Percentiles rank a stretch among this genome's conserved stretches.
Evolutionary conservation across 208 protist species (phyloP).

Genomic region (Leishmania arabica): DNA sequence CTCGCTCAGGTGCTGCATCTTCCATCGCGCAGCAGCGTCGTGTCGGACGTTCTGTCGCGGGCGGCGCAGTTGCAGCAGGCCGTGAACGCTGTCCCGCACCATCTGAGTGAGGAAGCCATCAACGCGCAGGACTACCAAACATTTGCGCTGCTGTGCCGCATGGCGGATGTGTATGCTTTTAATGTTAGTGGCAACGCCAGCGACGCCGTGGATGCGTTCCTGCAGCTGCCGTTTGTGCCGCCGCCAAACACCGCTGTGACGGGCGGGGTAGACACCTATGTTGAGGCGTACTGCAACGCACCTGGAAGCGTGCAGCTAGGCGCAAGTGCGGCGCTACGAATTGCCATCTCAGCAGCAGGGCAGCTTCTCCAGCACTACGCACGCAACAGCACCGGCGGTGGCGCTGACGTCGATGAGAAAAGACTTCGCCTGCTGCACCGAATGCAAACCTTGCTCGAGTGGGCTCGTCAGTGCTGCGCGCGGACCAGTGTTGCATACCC

Average conservation of each 20-base stretch:
- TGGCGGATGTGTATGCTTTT: conserved; percentile 63
- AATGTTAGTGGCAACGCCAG: conserved; percentile 37
- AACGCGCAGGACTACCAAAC: conserved; percentile 25
- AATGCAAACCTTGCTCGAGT: conserved; percentile 53
- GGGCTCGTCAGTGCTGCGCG: conserved; percentile 63
- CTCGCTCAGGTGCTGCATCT: conserved; percentile 65
- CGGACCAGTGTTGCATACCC: conserved; percentile 35
- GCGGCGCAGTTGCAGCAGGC: conserved; percentile 42
- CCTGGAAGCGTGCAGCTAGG: conserved; percentile 31
- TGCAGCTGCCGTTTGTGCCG: conserved; percentile 69
- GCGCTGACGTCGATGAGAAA: conserved; percentile 26
- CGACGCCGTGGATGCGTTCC: conserved; percentile 47
- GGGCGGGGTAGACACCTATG: conserved; percentile 28
- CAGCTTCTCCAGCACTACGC: conserved; percentile 27
- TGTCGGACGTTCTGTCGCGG: conserved; percentile 43
- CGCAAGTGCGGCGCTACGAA: conserved; percentile 36
- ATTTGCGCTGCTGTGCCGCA: conserved; percentile 45
- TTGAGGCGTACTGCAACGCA: conserved; percentile 37
- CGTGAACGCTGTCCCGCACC: conserved; percentile 14
- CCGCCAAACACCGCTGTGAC: conserved; percentile 14
- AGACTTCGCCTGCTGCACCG: conserved; percentile 35
- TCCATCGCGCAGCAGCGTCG: conserved; percentile 35
- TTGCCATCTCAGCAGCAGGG: conserved; percentile 29
- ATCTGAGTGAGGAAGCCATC: conserved; percentile 15
- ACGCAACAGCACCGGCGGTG: conserved; percentile 17